Evolutionary conservation across 148 eudicot genomes (phyloP), one percentile per base, ranked within the genome.

Genomic region (Fagopyrum esculentum): DNA sequence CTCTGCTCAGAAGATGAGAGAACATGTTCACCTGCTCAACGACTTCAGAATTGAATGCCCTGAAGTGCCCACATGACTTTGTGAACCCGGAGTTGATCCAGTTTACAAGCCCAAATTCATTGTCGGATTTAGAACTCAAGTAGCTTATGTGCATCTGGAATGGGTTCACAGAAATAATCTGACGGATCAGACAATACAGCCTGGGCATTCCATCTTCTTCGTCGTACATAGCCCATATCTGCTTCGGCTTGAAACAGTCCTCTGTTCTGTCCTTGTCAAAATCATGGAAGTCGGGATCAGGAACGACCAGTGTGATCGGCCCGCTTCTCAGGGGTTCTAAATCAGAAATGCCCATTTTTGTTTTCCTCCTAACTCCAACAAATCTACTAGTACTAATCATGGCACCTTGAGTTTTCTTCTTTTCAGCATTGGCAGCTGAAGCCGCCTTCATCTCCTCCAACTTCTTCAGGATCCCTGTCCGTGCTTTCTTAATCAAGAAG

Each of bases 171-270:
- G 99, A 95, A 71, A 95, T 80, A 47, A 95, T 80, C 75, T 89
- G 86, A 26, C 98, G 98, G 66, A 95, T 90, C 51, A 95, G 83
- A 84, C 99, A 95, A 75, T 95, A 95, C 76, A 95, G 84, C 59
- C 99, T 90, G 70, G 99, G 99, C 99, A 95, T 95, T 16, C 99
- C 99, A 56, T 95, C 99, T 81, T 95, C 99, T 86, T 95, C 99
- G 77, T 95, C 99, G 57, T 95, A 95, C 74, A 95, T 66, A 49
- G 99, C 99, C 99, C 99, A 95, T 82, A 95, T 92, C 82, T 95
- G 99, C 86, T 90, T 95, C 35, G 97, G 92, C 77, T 89, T 87
- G 84, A 95, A 92, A 80, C 96, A 90, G 47, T 89, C 97, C 78
- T 95, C 99, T 71, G 97, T 82, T 71, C 98, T 86, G 77, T 89